Evolutionary conservation across 768 basidiomycete genomes (phyloP).

Genomic region (Tricholoma matsutake): DNA sequence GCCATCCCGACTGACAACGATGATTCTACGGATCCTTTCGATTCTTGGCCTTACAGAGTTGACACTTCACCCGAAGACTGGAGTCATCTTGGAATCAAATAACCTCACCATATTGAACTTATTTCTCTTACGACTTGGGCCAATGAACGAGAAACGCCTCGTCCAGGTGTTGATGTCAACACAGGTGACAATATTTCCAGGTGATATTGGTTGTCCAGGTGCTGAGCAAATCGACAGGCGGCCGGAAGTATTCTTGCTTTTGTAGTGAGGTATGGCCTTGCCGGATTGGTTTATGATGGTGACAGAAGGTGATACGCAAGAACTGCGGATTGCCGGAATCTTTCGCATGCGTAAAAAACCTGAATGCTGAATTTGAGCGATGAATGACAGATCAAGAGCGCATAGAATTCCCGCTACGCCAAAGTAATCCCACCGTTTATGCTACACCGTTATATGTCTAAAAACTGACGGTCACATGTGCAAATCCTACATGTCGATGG

Average conservation of each 20-base stretch:
- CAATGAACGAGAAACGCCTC: constrained; percentile 81
- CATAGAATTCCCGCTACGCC: too few relatives aligned
- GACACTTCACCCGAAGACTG: constrained; percentile 49
- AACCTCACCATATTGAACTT: constrained; percentile 93
- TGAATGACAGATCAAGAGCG: too few relatives aligned
- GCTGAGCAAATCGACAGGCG: constrained; percentile 39
- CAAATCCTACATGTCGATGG: too few relatives aligned
- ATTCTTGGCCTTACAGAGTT: constrained; percentile 66
- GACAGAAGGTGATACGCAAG: constrained; percentile 62
- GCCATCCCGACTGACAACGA: constrained; percentile 50
- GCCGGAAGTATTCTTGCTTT: constrained; percentile 82
- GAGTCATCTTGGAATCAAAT: constrained; percentile 64
- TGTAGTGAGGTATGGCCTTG: constrained; percentile 84
- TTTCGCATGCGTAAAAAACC: background rate
- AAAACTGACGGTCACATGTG: too few relatives aligned
- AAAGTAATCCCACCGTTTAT: too few relatives aligned
- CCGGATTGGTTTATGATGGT: constrained; percentile 87
- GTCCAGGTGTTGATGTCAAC: constrained; percentile 69
- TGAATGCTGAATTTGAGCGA: background rate
- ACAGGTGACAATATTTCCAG: constrained; percentile 47
- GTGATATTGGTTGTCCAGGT: background rate
- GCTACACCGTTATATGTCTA: too few relatives aligned
- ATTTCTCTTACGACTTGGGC: constrained; percentile 74
- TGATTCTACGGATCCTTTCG: constrained; percentile 59
- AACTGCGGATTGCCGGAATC: background rate